Evolutionary conservation across 306 rosid species (phyloP), one percentile per base, ranked within the genome.

Genomic region (Dalbergia oliveri): DNA sequence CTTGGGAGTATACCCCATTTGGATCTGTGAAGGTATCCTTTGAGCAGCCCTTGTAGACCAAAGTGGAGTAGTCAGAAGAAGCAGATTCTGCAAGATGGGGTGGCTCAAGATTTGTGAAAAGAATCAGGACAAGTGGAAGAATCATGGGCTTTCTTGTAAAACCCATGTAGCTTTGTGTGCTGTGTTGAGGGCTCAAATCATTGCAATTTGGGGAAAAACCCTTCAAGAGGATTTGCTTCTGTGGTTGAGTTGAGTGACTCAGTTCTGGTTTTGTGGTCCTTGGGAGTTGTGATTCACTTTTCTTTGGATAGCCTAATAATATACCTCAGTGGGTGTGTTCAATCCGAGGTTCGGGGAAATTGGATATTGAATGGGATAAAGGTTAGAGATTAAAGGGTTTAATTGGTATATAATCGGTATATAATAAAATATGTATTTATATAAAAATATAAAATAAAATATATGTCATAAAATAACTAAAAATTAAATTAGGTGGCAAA

Each of bases 31-130:
- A 87, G 6, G 89, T 54, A 9, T 93, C 92, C 79, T 93, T 93
- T 7, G 98, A 90, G 69, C 99, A 95, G 10, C 99, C 99, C 77
- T 91, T 95, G 90, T 91, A 95, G 63, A 95, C 91, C 21, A 93
- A 57, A n/a, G 92, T 66, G 11, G 92, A 81, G 87, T 72, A 84
- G 64, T 88, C 97, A 54, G 91, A 16, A 59, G 92, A 14, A 15
- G 84, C 89, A 80, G 93, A 88, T 71, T 84, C 83, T 73, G 84
- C 81, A 53, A 84, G 62, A 73, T 85, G 85, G 82, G 77, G 69
- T 19, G 81, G 76, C 66, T 83, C 66, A 63, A 86, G 41, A 84
- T 35, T 74, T 59, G 77, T 70, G 15, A 73, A 64, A 19, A 87
- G 15, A 66, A 86, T 21, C 58, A 88, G n/a, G 45, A 85, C 79